phyloP scores from a whole-genome alignment of 345 rosid genomes.

The Boechera divaricarpa region DNA sequence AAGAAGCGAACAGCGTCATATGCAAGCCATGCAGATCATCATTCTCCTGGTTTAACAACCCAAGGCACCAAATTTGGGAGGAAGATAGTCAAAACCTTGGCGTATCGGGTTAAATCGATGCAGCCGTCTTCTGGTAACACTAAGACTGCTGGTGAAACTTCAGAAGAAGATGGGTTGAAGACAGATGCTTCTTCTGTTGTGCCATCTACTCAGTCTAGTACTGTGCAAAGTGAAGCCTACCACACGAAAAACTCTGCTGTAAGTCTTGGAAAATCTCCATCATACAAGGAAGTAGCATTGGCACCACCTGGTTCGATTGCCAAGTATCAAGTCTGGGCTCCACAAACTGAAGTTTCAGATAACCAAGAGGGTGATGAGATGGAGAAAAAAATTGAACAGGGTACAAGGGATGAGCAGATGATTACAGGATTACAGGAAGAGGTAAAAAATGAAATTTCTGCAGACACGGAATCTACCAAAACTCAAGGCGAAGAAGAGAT shows the following conservation, averaged over 20 bases:
- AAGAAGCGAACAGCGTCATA: constrained; percentile 71
- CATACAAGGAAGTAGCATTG: constrained; percentile 97
- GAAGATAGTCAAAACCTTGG: constrained; percentile 74
- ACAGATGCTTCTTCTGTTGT: constrained; percentile 49
- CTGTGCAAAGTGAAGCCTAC: constrained; percentile 50
- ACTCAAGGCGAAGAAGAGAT: constrained; percentile 41
- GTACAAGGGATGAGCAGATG: constrained; percentile 41
- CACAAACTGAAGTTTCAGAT: constrained; percentile 53
- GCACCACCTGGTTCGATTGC: constrained; percentile 94
- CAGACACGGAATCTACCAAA: constrained; percentile 44
- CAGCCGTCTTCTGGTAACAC: constrained; percentile 62
- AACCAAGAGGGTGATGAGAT: constrained; percentile 49
- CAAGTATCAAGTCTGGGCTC: constrained; percentile 64
- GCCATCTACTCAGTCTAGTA: constrained; percentile 47
- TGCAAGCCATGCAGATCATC: constrained; percentile 69
- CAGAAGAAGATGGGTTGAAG: constrained; percentile 49
- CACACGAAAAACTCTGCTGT: constrained; percentile 53
- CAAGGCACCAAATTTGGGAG: constrained; percentile 80
- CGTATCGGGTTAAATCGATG: constrained; percentile 80
- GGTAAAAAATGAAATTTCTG: constrained; percentile 48
- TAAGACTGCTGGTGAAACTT: constrained; percentile 44
- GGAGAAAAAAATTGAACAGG: constrained; percentile 45
- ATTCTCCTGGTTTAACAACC: constrained; percentile 50
- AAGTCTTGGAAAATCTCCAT: constrained; percentile 89
- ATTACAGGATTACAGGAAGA: constrained; percentile 47